Base-by-base conservation (phyloP, 2,329 filamentous ascomycete genomes). In the Trichoderma simmonsii region DNA sequence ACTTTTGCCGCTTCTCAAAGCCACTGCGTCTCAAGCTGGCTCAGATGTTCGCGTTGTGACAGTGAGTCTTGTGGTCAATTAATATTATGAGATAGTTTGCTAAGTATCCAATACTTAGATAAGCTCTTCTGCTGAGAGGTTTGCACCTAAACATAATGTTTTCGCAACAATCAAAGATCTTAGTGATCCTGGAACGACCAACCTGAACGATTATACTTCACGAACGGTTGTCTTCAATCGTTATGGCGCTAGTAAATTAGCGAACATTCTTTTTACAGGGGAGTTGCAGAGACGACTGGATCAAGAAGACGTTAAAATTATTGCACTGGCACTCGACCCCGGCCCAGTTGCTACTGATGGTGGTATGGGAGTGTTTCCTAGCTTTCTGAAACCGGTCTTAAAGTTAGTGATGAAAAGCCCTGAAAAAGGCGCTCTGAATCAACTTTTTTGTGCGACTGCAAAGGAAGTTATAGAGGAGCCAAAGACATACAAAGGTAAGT, bases 401-500 rank as follows among this genome's bases (percentile, higher is more conserved):
- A 66, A 66, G 14, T 18, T 66, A n/a, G 63, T 66, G 21, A 66
- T 66, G 48, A 66, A 66, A 15, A 66, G 63, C 21, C 63, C 63
- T 5, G 48, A 32, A 15, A 66, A 39, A 9, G 63, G 63, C 3
- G 63, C 63, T 18, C 18, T 56, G 3, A 66, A 48, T 24, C 48
- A 36, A 5, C 63, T 66, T 18, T 66, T n/a, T n/a, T 66, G 63
- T 9, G 63, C 63, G 11, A 66, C 63, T 14, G 48, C 63, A 36
- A 34, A 18, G 1, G 48, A 66, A 28, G 21, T 57, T 8, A 48
- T 15, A 26, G 36, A 57, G 1, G 63, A 66, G 11, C 14, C 30
- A 15, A 21, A 66, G 5, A 24, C 30, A 21, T 66, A 56, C 9
- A 66, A 28, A 14, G 63, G 48, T 12, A 51, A 39, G 6, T 36